Evolutionary conservation across 345 rosid genomes (phyloP), one percentile per base, ranked within the genome.

Genomic region (Acer yangbiense): DNA sequence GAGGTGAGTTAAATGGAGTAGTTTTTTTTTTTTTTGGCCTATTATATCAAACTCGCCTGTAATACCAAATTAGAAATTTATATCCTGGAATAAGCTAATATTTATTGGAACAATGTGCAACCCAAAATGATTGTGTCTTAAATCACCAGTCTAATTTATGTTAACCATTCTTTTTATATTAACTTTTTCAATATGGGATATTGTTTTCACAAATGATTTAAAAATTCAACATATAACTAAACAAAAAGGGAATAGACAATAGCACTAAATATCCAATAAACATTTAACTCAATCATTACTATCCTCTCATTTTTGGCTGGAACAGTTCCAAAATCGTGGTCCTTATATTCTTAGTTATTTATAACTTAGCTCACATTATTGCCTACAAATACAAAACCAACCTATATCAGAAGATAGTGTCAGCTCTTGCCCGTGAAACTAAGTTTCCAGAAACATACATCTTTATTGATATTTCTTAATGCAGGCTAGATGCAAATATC

Each of bases 161-260:
- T 50, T 50, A 3, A 50, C 6, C 55, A 14, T 50, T 50, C 13
- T 50, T 50, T 17, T 46, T 46, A 46, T 54, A 54, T 4, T 17
- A 14, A 54, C 57, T 1, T 52, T 16, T 16, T 16, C 58, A 54
- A 2, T 54, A 54, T 54, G 58, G 58, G n/a, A 54, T 16, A 39
- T 60, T 57, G 29, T 23, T 46, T 68, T 14, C 16, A 62, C 65
- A 10, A 60, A 17, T 20, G 35, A 55, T 60, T 39, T 14, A 50
- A 9, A 32, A 65, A 14, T 35, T 29, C 27, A n/a, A 3, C 44
- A 18, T 9, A 14, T 11, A 43, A 66, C 27, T 71, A 55, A 61
- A 71, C 72, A 46, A 20, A 55, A 63, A 46, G 68, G 58, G 35
- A 69, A 72, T 50, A 69, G 55, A 67, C 20, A 41, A 68, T 16